phyloP scores from a whole-genome alignment of 108 stramenopile genomes.

The Discostella pseudostelligera region DNA sequence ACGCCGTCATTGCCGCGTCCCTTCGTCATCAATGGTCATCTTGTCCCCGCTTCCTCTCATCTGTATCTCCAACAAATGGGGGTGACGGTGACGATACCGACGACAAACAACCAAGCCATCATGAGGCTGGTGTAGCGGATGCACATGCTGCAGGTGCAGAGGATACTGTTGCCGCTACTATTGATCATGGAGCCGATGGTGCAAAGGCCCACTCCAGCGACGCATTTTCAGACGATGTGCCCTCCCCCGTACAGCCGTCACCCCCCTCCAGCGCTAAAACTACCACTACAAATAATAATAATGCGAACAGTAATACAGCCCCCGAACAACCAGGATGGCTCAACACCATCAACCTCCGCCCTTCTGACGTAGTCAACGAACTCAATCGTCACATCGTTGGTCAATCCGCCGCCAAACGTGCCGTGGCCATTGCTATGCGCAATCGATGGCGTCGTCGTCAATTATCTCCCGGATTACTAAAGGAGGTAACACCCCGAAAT shows the following conservation, averaged over 20 bases:
- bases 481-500: constrained; percentile 97
- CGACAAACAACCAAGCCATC: not conserved
- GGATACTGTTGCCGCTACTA: not conserved
- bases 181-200: not conserved
- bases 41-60: constrained; percentile 17
- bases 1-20: constrained; percentile 11
- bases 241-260: not conserved
- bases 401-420: constrained; percentile 94
- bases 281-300: not conserved
- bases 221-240: constrained; percentile 3
- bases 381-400: constrained; percentile 95
- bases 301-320: constrained; percentile 3
- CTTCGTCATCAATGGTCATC: not conserved
- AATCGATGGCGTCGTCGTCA: constrained; percentile 98
- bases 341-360: constrained; percentile 54
- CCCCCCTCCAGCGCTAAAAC: not conserved
- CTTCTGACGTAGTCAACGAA: constrained; percentile 76
- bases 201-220: constrained; percentile 1
- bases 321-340: constrained; percentile 17
- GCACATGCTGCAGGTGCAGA: constrained; percentile 4
- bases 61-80: constrained; percentile 4
- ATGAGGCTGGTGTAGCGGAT: constrained; percentile 1
- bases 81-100: constrained; percentile 16
- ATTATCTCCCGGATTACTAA: constrained; percentile 82
- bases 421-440: constrained; percentile 97